Base-by-base conservation (phyloP, 2,329 filamentous ascomycete species). In the Rutstroemia sp. region DNA sequence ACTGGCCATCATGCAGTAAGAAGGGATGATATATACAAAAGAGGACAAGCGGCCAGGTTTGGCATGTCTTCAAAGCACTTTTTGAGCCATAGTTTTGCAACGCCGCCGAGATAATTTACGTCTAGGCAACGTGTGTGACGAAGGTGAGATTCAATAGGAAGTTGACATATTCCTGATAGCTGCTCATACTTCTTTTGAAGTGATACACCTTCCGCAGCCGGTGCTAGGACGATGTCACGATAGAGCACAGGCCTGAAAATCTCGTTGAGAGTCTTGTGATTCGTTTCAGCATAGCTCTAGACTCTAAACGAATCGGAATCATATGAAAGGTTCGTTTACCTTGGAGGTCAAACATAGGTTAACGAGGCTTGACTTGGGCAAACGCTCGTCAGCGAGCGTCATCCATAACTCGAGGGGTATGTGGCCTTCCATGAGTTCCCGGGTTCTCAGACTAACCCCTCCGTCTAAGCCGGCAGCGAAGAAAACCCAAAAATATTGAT, bases 201-300 rank as follows among this genome's bases (percentile, higher is more conserved):
- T 4, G 3, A 4, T 10, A 1, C 5, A 1, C 6, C 30, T 14
- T 30, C 25, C 12, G 8, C 8, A 18, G 23, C 12, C 21, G 34
- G 42, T 39, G 21, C 19, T 19, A 41, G 12, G 16, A 53, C 42
- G 14, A 53, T 53, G 18, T 53, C 25, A 39, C 51, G 51, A 14
- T 54, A 47, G 23, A 54, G 52, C 14, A 38, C 30, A 27, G 52
- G 44, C 47, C 21, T 30, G 44, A 41, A 41, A 1, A 54, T 21
- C 16, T 54, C 42, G 27, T 54, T 41, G 23, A 54, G 42, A 25
- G 30, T 54, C 52, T 54, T 52, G 6, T 10, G 25, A 45, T 34
- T 23, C 44, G 19, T 25, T 52, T 52, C 5, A 52, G 46, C 46
- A 34, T 16, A 34, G 25, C 9, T 34, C 19, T 25, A 23, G 38